These are phyloP conservation scores for Pythium guiyangense DNA, from an alignment of 352 stramenopile species.

Conservation along the genomic window DNA sequence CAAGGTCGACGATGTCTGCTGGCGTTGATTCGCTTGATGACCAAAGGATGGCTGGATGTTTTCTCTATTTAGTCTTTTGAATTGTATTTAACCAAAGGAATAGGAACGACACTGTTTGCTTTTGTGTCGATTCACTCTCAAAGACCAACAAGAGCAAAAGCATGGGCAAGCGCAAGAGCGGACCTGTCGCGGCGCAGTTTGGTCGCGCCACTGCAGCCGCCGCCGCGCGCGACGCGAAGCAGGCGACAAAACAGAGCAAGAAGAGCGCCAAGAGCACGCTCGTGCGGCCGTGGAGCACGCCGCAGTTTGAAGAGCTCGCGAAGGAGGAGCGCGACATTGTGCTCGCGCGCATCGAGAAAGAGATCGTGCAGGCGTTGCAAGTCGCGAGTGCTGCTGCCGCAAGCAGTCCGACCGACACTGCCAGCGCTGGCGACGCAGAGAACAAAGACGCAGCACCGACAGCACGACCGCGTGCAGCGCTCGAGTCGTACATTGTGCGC, in stretches of 20 bases:
- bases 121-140: not conserved
- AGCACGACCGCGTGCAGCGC: slow-evolving; percentile 1
- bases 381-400: slow-evolving; percentile 7
- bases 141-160: not conserved
- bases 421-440: not conserved
- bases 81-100: no score
- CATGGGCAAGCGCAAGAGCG: not conserved
- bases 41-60: no score
- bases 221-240: slow-evolving; percentile 2
- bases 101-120: not conserved
- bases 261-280: slow-evolving; percentile 2
- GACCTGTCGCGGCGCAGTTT: not conserved
- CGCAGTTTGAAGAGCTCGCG: slow-evolving; percentile 55
- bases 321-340: slow-evolving; percentile 81
- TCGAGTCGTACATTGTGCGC: slow-evolving; percentile 26
- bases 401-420: not conserved
- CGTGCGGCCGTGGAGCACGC: slow-evolving; percentile 31
- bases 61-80: no score
- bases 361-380: slow-evolving; percentile 23
- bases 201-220: no score
- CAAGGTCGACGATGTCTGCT: no score
- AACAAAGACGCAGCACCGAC: slow-evolving; percentile 3
- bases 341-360: slow-evolving; percentile 63
- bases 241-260: slow-evolving; percentile 8
- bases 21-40: no score